Evolutionary conservation across 306 rosid genomes (phyloP).

Genomic region (Trifolium fragiferum): DNA sequence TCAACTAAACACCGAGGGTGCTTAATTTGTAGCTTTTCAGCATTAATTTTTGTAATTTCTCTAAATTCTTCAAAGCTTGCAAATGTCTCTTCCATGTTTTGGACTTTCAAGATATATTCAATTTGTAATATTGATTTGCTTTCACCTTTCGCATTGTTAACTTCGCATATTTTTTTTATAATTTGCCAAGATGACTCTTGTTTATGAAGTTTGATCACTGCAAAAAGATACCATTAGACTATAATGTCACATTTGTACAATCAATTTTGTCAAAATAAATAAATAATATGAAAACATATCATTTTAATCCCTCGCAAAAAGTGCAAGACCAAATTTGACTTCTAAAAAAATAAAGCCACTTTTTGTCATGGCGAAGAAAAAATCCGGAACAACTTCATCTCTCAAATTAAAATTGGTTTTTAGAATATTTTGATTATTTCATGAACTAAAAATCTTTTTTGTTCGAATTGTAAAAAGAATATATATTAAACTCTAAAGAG

Average conservation of each 20-base stretch:
- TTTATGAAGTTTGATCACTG: conserved; percentile 49
- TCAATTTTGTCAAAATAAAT: too few species aligned
- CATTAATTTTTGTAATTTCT: conserved; percentile 46
- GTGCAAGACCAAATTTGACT: neutral
- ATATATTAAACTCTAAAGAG: too few species aligned
- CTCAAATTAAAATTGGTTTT: too few species aligned
- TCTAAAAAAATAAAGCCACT: too few species aligned
- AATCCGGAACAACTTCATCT: too few species aligned
- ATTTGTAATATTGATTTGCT: conserved; percentile 22
- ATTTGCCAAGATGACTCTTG: conserved; percentile 52
- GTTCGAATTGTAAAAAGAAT: too few species aligned
- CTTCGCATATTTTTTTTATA: conserved; percentile 54
- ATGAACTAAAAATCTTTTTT: too few species aligned
- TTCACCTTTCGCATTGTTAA: conserved; percentile 12
- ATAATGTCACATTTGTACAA: too few species aligned
- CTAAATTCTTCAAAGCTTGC: conserved; percentile 56
- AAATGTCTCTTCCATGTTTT: conserved; percentile 39
- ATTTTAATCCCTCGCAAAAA: neutral
- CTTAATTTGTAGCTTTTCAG: conserved; percentile 32
- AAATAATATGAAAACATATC: too few species aligned
- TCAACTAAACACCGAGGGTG: conserved; percentile 59
- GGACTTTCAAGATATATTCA: conserved; percentile 53
- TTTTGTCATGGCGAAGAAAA: too few species aligned
- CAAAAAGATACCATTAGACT: neutral
- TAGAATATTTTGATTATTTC: too few species aligned